Evolutionary conservation across 108 stramenopile species (phyloP).

Genomic region (Schizochytrium sp.): DNA sequence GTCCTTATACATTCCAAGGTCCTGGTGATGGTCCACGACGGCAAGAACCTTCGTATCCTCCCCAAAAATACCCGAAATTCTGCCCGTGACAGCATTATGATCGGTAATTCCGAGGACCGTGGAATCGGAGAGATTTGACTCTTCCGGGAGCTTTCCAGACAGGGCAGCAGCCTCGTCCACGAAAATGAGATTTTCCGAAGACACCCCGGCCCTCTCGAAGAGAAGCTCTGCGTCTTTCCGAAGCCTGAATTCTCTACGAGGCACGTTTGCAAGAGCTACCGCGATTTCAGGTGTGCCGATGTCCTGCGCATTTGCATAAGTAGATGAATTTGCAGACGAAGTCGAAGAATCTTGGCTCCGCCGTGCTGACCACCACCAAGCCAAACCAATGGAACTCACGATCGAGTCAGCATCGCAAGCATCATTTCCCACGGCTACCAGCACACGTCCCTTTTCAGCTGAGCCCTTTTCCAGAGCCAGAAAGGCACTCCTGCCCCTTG

Average conservation of each 20-base stretch:
- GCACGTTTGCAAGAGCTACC: constrained; percentile 13
- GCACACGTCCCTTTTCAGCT: background rate
- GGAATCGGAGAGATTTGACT: background rate
- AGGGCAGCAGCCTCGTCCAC: constrained; percentile 15
- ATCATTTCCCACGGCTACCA: constrained; percentile 16
- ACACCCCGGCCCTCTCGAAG: constrained; percentile 31
- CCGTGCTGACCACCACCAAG: constrained; percentile 10
- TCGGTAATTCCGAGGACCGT: constrained; percentile 26
- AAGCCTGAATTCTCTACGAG: constrained; percentile 10
- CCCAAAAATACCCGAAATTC: background rate
- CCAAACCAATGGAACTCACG: background rate
- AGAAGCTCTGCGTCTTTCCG: constrained; percentile 19
- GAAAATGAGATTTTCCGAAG: constrained; percentile 10
- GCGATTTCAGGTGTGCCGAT: background rate
- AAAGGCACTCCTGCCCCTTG: background rate
- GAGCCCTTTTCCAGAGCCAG: background rate
- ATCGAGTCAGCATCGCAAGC: constrained; percentile 44
- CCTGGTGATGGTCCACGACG: constrained; percentile 41
- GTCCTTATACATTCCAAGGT: background rate
- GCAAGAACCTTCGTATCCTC: background rate
- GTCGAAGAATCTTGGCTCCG: background rate
- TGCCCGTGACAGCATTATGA: constrained; percentile 6
- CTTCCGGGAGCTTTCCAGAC: background rate
- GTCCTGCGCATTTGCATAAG: too few species aligned
- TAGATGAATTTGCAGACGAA: too few species aligned